Evolutionary conservation across 2,329 filamentous ascomycete species (phyloP), one percentile per base, ranked within the genome.

Genomic region (Phoma sp.): DNA sequence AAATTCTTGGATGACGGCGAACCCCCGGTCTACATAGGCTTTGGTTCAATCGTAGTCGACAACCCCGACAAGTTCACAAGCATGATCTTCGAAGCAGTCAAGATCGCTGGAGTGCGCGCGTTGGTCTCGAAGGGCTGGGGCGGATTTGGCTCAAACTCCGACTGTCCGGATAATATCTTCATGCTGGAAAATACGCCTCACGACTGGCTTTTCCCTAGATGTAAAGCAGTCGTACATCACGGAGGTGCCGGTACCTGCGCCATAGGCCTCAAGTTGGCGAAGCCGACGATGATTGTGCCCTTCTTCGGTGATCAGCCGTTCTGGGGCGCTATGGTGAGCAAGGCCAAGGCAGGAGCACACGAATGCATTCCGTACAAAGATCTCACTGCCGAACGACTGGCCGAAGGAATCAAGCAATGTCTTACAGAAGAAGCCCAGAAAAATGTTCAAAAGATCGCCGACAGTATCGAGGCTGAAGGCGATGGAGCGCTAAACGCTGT

Each of bases 231-330:
- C 3, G 84, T 91, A 1, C 89, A 90, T 57, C 89, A 91, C 59
- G 89, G 89, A n/a, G 89, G 89, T 10, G 89, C 89, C 0, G 89
- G 89, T 2, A 92, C 89, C 0, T 90, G 88, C 0, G 89, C 89
- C 1, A 89, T 89, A 41, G 88, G 88, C 1, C 78, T 92, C 29
- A 89, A 89, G 69, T 88, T 83, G 58, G 89, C 83, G 3, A 84
- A 83, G 63, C 89, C 89, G 0, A 90, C 87, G 4, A 88, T 91
- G 83, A 83, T 91, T 24, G 86, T 92, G 2, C 89, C 89, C 0
- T 92, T 92, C 74, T 92, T 92, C 60, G 89, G 89, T 2, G 89
- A 92, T 66, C 89, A 92, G 70, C 83, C 87, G 43, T 92, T 92
- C 68, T 92, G 89, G 89, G 89, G 89, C 2, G 79, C 80, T 14